phyloP scores from a whole-genome alignment of 2,329 filamentous ascomycete species.

The Aureobasidium sp. region DNA sequence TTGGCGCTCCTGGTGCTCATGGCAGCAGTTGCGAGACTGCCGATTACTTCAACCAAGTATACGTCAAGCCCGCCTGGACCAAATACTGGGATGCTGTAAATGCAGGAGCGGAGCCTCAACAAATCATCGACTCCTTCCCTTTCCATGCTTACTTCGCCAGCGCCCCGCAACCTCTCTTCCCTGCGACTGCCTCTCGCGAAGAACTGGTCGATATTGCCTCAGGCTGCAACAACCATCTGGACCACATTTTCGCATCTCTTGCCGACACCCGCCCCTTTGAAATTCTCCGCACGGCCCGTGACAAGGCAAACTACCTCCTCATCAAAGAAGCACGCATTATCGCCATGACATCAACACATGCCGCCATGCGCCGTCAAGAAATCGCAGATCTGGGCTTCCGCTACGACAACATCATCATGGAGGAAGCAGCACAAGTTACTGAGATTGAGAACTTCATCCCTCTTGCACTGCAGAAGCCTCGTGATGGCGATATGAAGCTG shows the following conservation, averaged over 20 bases:
- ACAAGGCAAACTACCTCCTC: constrained; percentile 93
- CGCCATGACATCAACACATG: constrained; percentile 98
- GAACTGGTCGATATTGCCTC: constrained; percentile 66
- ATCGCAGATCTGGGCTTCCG: constrained; percentile 90
- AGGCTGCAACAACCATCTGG: constrained; percentile 83
- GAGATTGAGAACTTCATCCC: constrained; percentile 97
- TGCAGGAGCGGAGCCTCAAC: constrained; percentile 43
- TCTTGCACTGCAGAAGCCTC: constrained; percentile 78
- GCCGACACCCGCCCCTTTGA: constrained; percentile 94
- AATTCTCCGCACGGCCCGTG: constrained; percentile 76
- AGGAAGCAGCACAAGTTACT: constrained; percentile 96
- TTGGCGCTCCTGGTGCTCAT: constrained; percentile 87
- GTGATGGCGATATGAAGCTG: constrained; percentile 64
- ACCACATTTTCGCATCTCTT: constrained; percentile 84
- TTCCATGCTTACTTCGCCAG: constrained; percentile 84
- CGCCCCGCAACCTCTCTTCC: constrained; percentile 79
- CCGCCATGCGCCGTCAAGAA: constrained; percentile 85
- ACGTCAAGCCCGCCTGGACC: constrained; percentile 80
- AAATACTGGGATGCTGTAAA: constrained; percentile 66
- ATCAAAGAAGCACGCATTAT: constrained; percentile 95
- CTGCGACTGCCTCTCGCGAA: constrained; percentile 57
- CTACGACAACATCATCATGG: constrained; percentile 97
- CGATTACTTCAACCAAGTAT: constrained; percentile 91
- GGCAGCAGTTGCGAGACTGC: constrained; percentile 94
- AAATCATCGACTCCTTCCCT: constrained; percentile 70